Evolutionary conservation across 2,329 filamentous ascomycete genomes (phyloP).

Genomic region (Colletotrichum nymphaeae): DNA sequence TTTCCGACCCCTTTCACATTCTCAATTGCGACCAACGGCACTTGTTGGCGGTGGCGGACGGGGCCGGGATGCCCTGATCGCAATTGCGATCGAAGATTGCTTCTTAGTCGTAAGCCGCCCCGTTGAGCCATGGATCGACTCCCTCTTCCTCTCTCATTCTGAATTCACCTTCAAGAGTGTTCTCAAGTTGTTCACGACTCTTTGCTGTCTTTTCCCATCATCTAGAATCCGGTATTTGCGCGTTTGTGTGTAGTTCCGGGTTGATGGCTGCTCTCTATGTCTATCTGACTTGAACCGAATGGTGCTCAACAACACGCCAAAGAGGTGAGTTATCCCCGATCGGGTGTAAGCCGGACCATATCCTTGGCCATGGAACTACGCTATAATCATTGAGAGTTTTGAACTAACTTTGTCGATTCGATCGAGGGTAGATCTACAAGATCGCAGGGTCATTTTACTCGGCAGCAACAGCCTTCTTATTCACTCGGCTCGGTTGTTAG

Average conservation of each 20-base stretch:
- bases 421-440: conserved; percentile 28
- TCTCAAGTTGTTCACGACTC: background rate
- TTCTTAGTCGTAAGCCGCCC: conserved; percentile 36
- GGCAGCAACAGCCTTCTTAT: conserved; percentile 30
- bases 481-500: conserved; percentile 31
- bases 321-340: conserved; percentile 30
- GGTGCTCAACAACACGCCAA: conserved; percentile 36
- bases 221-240: background rate
- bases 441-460: conserved; percentile 34
- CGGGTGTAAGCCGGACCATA: conserved; percentile 5
- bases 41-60: conserved; percentile 30
- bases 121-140: conserved; percentile 28
- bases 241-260: conserved; percentile 12
- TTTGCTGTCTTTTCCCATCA: background rate
- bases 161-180: conserved; percentile 4
- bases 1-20: conserved; percentile 1
- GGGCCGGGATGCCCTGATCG: conserved; percentile 32
- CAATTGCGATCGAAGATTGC: conserved; percentile 36
- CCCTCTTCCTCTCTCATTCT: conserved; percentile 24
- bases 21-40: conserved; percentile 26
- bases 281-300: conserved; percentile 36
- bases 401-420: background rate
- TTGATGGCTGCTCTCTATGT: conserved; percentile 33
- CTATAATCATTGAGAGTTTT: background rate
- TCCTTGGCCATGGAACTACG: background rate